Evolutionary conservation across 2,329 filamentous ascomycete species (phyloP).

Genomic region (Cercospora sp.): DNA sequence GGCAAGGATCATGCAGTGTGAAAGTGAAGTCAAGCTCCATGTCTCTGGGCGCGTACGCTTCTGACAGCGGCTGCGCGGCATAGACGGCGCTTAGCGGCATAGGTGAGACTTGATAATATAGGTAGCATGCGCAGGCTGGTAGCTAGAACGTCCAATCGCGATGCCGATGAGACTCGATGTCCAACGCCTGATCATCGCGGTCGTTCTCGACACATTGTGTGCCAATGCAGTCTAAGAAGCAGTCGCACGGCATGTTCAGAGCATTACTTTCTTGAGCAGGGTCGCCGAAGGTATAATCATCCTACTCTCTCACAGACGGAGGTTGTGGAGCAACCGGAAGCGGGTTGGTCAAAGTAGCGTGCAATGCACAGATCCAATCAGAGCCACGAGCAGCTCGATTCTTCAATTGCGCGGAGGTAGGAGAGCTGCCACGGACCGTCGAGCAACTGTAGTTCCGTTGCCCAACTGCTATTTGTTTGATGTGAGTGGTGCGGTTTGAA

Average conservation of each 20-base stretch:
- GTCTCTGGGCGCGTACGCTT: slow-evolving; percentile 2
- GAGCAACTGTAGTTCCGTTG: slow-evolving; percentile 6
- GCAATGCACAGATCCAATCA: neutral
- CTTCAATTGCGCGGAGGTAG: neutral
- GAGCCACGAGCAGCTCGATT: neutral
- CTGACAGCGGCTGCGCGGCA: slow-evolving; percentile 7
- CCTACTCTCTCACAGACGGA: neutral
- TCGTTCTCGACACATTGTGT: neutral
- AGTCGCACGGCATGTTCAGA: neutral
- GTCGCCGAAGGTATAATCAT: neutral
- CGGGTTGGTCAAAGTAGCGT: slow-evolving; percentile 4
- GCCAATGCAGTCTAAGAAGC: neutral
- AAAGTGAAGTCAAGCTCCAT: neutral
- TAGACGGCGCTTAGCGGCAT: slow-evolving; percentile 6
- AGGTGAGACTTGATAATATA: neutral
- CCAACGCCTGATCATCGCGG: neutral
- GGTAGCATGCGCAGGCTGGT: neutral
- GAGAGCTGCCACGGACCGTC: slow-evolving; percentile 9
- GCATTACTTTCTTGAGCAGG: slow-evolving; percentile 1
- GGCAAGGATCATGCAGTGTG: slow-evolving; percentile 5
- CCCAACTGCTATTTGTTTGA: neutral
- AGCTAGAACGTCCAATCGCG: neutral
- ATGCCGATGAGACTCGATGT: neutral
- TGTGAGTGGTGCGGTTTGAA: neutral
- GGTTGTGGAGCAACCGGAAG: slow-evolving; percentile 1